These are phyloP conservation scores for Bathelium albidoporum DNA, from an alignment of 495 filamentous ascomycete genomes.

Conservation along the genomic window DNA sequence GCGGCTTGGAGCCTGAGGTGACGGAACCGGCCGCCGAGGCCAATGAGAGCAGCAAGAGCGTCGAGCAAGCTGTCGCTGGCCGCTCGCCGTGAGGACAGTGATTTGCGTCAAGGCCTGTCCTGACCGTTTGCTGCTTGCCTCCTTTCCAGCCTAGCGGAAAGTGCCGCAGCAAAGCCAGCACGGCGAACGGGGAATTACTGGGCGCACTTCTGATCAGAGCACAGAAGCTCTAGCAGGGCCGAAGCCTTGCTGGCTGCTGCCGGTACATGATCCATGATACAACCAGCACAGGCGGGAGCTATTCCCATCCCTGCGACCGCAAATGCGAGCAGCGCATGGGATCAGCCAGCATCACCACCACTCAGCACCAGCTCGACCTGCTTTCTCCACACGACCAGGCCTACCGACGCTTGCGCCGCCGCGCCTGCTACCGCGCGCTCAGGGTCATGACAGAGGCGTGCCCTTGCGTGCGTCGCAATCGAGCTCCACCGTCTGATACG, in stretches of 20 bases:
- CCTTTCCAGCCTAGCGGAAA: background rate
- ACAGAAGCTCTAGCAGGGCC: conserved; percentile 2
- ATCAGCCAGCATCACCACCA: background rate
- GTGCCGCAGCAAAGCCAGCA: background rate
- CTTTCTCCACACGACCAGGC: background rate
- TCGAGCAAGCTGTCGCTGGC: background rate
- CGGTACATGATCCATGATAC: conserved; percentile 5
- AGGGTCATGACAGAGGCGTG: background rate
- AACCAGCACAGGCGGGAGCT: background rate
- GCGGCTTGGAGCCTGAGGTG: background rate
- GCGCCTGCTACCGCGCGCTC: background rate
- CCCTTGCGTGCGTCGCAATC: background rate
- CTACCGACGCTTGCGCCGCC: background rate
- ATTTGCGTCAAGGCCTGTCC: background rate
- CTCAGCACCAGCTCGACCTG: background rate
- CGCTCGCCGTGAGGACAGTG: background rate
- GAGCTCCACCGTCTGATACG: background rate
- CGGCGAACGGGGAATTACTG: background rate
- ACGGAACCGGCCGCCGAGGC: background rate
- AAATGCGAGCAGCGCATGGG: background rate
- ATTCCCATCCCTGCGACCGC: background rate
- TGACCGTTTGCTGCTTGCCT: conserved; percentile 5
- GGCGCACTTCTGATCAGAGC: background rate
- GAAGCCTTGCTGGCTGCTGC: background rate
- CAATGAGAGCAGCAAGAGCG: background rate